These are phyloP conservation scores for Phaeosphaeriaceae sp. DNA, from an alignment of 2,329 filamentous ascomycete species.

Conservation along the genomic window DNA sequence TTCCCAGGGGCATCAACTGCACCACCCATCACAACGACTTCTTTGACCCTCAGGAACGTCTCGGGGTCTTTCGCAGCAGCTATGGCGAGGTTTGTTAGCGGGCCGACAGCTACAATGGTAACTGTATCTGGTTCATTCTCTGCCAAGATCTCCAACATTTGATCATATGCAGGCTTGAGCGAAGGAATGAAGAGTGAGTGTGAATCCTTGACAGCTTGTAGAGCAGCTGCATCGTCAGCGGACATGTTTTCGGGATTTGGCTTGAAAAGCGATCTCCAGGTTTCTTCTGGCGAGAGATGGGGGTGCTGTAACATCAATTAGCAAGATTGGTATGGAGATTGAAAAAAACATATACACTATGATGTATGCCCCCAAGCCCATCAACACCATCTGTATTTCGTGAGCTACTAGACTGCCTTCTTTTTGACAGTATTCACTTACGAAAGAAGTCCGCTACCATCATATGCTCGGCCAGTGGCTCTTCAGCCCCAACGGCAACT, in stretches of 20 bases:
- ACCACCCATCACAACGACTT: constrained; percentile 95
- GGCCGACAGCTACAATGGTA: constrained; percentile 88
- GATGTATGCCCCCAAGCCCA: constrained; percentile 57
- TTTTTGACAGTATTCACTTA: constrained; percentile 53
- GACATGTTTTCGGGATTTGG: constrained; percentile 40
- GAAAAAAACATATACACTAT: constrained; percentile 43
- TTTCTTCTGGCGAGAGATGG: constrained; percentile 55
- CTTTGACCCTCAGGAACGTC: constrained; percentile 85
- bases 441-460: constrained; percentile 79
- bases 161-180: constrained; percentile 73
- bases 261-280: constrained; percentile 56
- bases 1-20: constrained; percentile 82
- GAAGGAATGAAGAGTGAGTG: constrained; percentile 75
- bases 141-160: constrained; percentile 84
- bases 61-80: constrained; percentile 88
- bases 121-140: constrained; percentile 85
- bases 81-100: constrained; percentile 89
- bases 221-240: constrained; percentile 40
- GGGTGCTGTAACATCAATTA: constrained; percentile 50
- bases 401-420: constrained; percentile 11
- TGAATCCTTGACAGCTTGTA: constrained; percentile 45
- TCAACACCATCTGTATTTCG: constrained; percentile 53
- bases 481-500: constrained; percentile 84
- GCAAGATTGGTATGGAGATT: background rate
- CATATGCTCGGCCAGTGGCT: constrained; percentile 82